A percentile compares a stretch with the other conserved stretches of the same genome.
phyloP scores from a whole-genome alignment of 2,329 filamentous ascomycete species.

The Talaromyces marneffei region DNA sequence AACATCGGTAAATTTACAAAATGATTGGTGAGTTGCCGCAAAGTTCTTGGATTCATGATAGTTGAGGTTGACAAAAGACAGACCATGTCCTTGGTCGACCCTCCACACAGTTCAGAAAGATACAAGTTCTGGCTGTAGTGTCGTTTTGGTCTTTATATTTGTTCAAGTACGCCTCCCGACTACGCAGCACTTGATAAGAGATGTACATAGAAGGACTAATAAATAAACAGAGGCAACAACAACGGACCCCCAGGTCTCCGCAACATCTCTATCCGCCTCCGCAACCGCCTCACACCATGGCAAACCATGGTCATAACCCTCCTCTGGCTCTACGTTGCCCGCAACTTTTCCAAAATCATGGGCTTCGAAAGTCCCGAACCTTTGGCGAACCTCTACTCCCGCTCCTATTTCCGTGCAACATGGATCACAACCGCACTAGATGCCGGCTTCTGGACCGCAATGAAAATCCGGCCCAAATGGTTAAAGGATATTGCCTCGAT shows the following conservation, averaged over 20 bases:
- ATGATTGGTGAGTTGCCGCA: neutral
- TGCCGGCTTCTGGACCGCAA: slow-evolving; percentile 97
- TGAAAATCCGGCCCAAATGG: slow-evolving; percentile 79
- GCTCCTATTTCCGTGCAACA: slow-evolving; percentile 89
- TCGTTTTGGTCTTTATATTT: slow-evolving; percentile 88
- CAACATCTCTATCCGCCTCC: slow-evolving; percentile 64
- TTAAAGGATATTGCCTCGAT: slow-evolving; percentile 76
- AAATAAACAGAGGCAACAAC: slow-evolving; percentile 61
- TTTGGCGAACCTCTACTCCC: slow-evolving; percentile 85
- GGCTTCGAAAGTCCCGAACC: slow-evolving; percentile 90
- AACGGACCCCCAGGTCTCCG: slow-evolving; percentile 80
- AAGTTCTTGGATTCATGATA: neutral
- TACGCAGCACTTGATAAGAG: no score
- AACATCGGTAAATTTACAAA: neutral
- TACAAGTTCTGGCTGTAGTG: slow-evolving; percentile 86
- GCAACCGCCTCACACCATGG: slow-evolving; percentile 73
- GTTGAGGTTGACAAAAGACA: slow-evolving; percentile 22
- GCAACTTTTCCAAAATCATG: slow-evolving; percentile 89
- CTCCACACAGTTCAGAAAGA: slow-evolving; percentile 82
- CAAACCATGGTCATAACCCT: slow-evolving; percentile 82
- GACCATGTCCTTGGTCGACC: slow-evolving; percentile 91
- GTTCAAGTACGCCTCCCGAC: slow-evolving; percentile 56
- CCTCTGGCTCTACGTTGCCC: slow-evolving; percentile 81
- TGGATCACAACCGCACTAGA: slow-evolving; percentile 94
- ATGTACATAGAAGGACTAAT: no score